Base-by-base conservation (phyloP, 2,329 filamentous ascomycete species). In the Xylaria sp. region DNA sequence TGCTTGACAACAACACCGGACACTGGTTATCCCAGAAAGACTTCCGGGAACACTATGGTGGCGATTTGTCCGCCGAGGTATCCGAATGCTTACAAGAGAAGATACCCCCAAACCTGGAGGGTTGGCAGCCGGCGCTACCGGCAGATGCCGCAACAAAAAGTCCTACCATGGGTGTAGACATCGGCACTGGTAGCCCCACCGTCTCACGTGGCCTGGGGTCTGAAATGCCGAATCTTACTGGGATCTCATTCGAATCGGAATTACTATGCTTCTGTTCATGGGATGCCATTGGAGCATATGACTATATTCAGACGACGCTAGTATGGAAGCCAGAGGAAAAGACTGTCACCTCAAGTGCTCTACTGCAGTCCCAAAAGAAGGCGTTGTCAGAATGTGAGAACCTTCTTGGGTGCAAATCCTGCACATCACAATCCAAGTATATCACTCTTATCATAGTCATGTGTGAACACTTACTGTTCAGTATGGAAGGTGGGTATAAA, bases 391-490 rank as follows among this genome's bases (percentile, higher is more conserved):
- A 58, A 44, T 47, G 55, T 13, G 55, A 58, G 37, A 58, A 29
- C 23, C 35, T 58, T 42, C 54, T 57, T 18, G 21, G 37, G 5
- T 58, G 55, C 55, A 44, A 27, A 21, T 58, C 23, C 5, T 44
- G 55, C 37, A 58, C 55, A 21, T 44, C 37, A 4, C 55, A 58
- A 44, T 29, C 55, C 25, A 58, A 58, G 21, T 58, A 58, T 9
- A 58, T 47, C 25, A 58, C 55, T 58, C 55, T 58, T 47, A 18
- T 58, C 37, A 58, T 58, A 29, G 55, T 44, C 55, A 58, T 44
- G 54, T 42, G 35, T 42, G 55, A 58, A 27, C 18, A 29, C 37
- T 44, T 44, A 44, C 23, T 58, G n/a, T 42, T 23, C 3, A 58
- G 55, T 21, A 58, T 58, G 55, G 37, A 58, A 27, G 25, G 25